Evolutionary conservation across 108 stramenopile species (phyloP).

Genomic region (Nannochloropsis salina): DNA sequence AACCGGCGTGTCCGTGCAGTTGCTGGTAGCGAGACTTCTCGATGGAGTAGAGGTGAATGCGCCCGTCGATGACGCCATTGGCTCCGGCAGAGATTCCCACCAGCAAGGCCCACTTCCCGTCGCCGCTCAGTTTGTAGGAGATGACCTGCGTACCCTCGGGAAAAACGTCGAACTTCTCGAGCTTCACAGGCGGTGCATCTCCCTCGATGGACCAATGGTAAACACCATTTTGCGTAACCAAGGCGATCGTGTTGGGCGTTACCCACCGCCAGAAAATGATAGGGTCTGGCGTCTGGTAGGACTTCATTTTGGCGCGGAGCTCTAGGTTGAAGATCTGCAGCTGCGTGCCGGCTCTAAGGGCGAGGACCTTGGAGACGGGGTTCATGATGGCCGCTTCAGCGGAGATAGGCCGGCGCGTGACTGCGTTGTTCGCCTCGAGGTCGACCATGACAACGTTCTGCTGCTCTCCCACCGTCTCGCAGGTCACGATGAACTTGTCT

Average conservation of each 20-base stretch:
- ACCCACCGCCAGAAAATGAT: slow-evolving; percentile 96
- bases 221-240: slow-evolving; percentile 86
- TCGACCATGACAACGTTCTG: slow-evolving; percentile 82
- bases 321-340: slow-evolving; percentile 98
- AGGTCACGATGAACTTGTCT: slow-evolving; percentile 83
- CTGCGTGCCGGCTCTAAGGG: slow-evolving; percentile 76
- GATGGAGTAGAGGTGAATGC: slow-evolving; percentile 94
- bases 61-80: slow-evolving; percentile 75
- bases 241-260: slow-evolving; percentile 69
- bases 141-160: slow-evolving; percentile 78
- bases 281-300: slow-evolving; percentile 74
- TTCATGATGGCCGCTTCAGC: slow-evolving; percentile 99
- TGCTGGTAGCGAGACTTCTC: slow-evolving; percentile 94
- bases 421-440: slow-evolving; percentile 75
- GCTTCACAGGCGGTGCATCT: slow-evolving; percentile 66
- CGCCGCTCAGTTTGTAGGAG: slow-evolving; percentile 90
- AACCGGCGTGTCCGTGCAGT: slow-evolving; percentile 85
- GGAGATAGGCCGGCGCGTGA: slow-evolving; percentile 86
- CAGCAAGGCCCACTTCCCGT: slow-evolving; percentile 93
- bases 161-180: slow-evolving; percentile 64
- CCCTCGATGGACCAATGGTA: slow-evolving; percentile 89
- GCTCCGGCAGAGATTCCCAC: slow-evolving; percentile 84
- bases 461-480: slow-evolving; percentile 59
- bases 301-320: slow-evolving; percentile 82
- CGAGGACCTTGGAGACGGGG: slow-evolving; percentile 77